Conservation (phyloP, 2,329 filamentous ascomycete species). For the Trichoderma guizhouense region DNA sequence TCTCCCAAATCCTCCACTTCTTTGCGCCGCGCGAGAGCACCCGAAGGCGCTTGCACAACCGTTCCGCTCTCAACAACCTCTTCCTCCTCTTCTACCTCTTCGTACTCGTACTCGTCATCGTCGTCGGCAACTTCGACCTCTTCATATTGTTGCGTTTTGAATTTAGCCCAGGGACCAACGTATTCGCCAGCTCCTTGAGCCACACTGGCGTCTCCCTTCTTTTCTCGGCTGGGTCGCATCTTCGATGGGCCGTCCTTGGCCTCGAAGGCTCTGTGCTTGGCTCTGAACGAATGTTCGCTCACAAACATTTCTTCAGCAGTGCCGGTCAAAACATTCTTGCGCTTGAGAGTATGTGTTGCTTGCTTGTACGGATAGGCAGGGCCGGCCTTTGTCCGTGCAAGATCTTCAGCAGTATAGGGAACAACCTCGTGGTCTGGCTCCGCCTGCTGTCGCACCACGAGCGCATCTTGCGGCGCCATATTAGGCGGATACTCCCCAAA, state of each 20-base stretch:
- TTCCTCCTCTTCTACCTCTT: constrained; percentile 73
- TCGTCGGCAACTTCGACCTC: constrained; percentile 71
- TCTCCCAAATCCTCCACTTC: constrained; percentile 58
- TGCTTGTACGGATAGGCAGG: constrained; percentile 74
- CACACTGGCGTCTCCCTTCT: constrained; percentile 77
- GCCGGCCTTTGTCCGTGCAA: constrained; percentile 63
- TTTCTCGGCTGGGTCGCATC: constrained; percentile 72
- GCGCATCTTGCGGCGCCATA: constrained; percentile 61
- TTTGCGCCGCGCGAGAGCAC: constrained; percentile 54
- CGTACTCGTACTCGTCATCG: constrained; percentile 76
- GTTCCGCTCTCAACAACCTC: constrained; percentile 64
- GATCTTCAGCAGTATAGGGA: constrained; percentile 67
- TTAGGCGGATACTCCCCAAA: constrained; percentile 64
- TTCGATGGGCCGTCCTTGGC: constrained; percentile 58
- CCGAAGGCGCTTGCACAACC: constrained; percentile 53
- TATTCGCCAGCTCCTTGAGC: constrained; percentile 87
- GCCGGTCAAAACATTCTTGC: constrained; percentile 81
- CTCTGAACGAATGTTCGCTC: constrained; percentile 85
- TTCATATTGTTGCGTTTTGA: constrained; percentile 69
- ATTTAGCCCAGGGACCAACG: constrained; percentile 91
- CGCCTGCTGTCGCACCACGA: constrained; percentile 55
- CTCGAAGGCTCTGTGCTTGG: constrained; percentile 81
- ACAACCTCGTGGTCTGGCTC: constrained; percentile 59
- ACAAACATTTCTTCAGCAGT: constrained; percentile 84
- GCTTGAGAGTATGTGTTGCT: constrained; percentile 59